Conservation (phyloP, 2,329 filamentous ascomycete genomes). For the Zymoseptoria crescenta region DNA sequence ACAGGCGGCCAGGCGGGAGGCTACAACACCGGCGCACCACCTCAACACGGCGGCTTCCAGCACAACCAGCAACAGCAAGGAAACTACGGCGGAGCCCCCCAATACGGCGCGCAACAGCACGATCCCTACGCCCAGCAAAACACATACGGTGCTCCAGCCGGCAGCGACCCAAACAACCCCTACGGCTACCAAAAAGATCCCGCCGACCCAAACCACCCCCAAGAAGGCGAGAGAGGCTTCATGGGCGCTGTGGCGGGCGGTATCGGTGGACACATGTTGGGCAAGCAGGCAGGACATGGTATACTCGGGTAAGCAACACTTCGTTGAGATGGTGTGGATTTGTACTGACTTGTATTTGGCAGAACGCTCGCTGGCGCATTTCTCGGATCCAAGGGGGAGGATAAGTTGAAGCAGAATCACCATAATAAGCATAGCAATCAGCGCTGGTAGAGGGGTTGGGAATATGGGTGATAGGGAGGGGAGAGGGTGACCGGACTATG, state of each 20-base stretch:
- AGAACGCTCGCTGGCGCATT: constrained; percentile 49
- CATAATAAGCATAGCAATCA: constrained; percentile 15
- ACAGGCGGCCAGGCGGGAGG: constrained; percentile 20
- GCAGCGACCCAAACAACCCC: constrained; percentile 29
- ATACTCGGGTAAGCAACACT: constrained; percentile 33
- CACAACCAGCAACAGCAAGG: constrained; percentile 18
- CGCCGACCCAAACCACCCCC: constrained; percentile 36
- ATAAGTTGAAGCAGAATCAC: constrained; percentile 44
- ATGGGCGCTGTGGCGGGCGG: constrained; percentile 51
- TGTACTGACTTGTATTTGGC: constrained; percentile 26
- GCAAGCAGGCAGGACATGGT: constrained; percentile 50
- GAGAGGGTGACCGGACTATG: not conserved
- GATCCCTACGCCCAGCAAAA: constrained; percentile 21
- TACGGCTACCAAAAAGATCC: constrained; percentile 30
- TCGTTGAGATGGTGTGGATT: not conserved
- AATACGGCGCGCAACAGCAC: constrained; percentile 18
- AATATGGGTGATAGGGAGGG: not conserved
- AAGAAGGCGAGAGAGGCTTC: constrained; percentile 50
- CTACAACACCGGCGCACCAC: constrained; percentile 14
- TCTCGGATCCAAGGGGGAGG: constrained; percentile 47
- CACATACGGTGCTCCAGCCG: constrained; percentile 35
- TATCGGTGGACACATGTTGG: constrained; percentile 49
- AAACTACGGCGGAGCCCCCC: constrained; percentile 5
- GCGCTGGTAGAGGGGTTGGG: not conserved
- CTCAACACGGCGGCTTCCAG: constrained; percentile 25